phyloP scores from a whole-genome alignment of 2,329 filamentous ascomycete species.

The Epichloe hybrida region DNA sequence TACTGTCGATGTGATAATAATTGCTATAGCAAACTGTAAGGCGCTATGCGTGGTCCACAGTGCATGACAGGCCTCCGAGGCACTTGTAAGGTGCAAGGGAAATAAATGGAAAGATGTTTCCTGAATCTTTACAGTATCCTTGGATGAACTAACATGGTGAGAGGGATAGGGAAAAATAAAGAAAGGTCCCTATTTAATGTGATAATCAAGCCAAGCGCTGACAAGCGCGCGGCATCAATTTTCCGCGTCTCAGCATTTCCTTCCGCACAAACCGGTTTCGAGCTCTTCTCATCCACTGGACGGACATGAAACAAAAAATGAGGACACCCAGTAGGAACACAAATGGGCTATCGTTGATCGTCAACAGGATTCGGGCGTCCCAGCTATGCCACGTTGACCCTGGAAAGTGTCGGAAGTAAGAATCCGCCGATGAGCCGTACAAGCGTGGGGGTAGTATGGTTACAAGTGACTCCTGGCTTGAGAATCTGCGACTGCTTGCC shows the following conservation, averaged over 20 bases:
- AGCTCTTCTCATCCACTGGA: background rate
- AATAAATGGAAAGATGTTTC: too few species aligned
- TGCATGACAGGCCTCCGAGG: too few species aligned
- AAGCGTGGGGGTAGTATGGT: background rate
- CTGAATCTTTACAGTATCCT: too few species aligned
- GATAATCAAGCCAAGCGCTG: too few species aligned
- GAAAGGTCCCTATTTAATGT: too few species aligned
- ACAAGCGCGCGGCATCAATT: background rate
- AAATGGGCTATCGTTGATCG: background rate
- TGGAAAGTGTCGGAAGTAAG: background rate
- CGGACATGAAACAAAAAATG: background rate
- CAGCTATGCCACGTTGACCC: slow-evolving; percentile 2
- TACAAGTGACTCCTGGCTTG: background rate
- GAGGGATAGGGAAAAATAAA: too few species aligned
- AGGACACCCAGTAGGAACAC: background rate
- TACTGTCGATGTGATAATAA: too few species aligned
- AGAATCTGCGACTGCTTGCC: background rate
- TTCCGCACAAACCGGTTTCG: background rate
- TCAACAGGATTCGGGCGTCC: background rate
- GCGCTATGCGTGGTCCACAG: too few species aligned
- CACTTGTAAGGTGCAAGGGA: too few species aligned
- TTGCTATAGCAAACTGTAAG: too few species aligned
- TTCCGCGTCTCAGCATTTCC: background rate
- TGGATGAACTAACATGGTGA: too few species aligned
- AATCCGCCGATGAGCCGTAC: background rate